These are phyloP conservation scores for Yarrowia alimentaria DNA, from an alignment of 805 yeast genomes.

Conservation along the genomic window DNA sequence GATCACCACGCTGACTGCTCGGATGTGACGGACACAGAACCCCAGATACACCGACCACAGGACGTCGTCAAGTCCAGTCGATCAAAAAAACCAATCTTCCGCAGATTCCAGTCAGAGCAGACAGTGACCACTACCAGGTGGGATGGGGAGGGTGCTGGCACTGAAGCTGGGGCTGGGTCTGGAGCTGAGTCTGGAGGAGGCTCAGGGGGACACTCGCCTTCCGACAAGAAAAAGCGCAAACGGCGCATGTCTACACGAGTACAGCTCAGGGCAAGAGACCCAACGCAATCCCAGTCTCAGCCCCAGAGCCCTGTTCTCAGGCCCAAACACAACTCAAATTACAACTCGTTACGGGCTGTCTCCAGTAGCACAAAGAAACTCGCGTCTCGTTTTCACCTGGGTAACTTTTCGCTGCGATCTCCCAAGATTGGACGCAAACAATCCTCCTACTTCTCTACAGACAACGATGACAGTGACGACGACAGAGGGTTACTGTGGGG, in stretches of 20 bases:
- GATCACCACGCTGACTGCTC: constrained; percentile 9
- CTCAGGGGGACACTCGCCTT: too few relatives aligned
- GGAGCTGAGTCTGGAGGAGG: too few relatives aligned
- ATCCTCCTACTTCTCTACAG: constrained; percentile 12
- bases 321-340: not conserved
- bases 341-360: constrained; percentile 10
- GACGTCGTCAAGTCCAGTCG: not conserved
- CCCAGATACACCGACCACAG: not conserved
- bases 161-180: too few relatives aligned
- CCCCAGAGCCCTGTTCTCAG: constrained; percentile 6
- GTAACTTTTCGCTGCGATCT: constrained; percentile 18
- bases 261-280: not conserved
- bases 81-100: constrained; percentile 9
- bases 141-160: not conserved
- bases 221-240: not conserved
- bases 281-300: not conserved
- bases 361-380: constrained; percentile 1
- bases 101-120: constrained; percentile 13
- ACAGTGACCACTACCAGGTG: not conserved
- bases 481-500: not conserved
- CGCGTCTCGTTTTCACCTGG: constrained; percentile 4
- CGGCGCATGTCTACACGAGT: not conserved
- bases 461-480: constrained; percentile 10
- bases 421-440: constrained; percentile 19
- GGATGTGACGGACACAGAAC: constrained; percentile 16